Evolutionary conservation across 225 moss, liverwort and hornwort species (phyloP).

Genomic region (Rhytidiadelphus loreus): DNA sequence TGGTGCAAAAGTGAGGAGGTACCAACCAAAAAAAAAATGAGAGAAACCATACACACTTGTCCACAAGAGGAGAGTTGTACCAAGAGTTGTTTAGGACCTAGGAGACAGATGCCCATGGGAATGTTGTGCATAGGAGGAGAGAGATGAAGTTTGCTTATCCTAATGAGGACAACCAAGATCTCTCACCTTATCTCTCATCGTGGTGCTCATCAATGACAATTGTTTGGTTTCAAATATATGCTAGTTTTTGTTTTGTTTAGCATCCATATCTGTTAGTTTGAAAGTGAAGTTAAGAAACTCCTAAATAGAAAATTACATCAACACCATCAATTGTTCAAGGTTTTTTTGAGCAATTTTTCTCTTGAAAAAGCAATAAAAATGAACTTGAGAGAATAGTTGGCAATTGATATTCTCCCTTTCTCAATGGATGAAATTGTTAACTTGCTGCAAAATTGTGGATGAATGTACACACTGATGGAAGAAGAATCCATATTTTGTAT

Average conservation of each 20-base stretch:
- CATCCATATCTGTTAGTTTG: background rate
- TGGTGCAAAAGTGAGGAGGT: no score
- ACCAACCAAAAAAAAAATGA: no score
- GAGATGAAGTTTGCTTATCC: background rate
- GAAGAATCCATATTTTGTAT: background rate
- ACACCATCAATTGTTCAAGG: background rate
- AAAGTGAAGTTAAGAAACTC: background rate
- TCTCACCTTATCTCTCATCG: rapidly evolving
- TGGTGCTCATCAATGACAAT: rapidly evolving
- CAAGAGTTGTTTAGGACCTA: no score
- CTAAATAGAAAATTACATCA: background rate
- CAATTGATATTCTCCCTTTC: background rate
- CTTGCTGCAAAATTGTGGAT: background rate
- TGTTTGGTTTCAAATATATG: background rate
- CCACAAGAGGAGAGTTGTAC: rapidly evolving
- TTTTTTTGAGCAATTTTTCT: rapidly evolving
- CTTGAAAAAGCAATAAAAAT: background rate
- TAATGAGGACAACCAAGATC: rapidly evolving
- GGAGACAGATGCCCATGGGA: no score
- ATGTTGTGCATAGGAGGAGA: no score
- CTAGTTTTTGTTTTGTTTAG: no score
- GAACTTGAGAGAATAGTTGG: background rate
- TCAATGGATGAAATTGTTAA: background rate
- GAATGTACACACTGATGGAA: background rate
- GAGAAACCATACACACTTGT: no score